Base-by-base conservation (phyloP, 2,329 filamentous ascomycete genomes). In the Penicillium thymicola region DNA sequence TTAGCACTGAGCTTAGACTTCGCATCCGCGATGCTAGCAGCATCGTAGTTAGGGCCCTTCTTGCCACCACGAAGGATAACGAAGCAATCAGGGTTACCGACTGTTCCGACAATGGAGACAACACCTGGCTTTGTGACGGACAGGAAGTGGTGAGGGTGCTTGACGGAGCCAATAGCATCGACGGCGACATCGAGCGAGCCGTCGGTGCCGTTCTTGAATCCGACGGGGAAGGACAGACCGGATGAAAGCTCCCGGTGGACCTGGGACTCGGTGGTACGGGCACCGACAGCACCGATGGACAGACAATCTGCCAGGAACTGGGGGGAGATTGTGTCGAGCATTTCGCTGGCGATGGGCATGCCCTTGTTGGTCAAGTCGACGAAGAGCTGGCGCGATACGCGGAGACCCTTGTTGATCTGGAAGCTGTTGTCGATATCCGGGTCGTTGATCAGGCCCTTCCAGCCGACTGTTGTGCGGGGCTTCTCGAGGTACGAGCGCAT, bases 401-500 rank as follows among this genome's bases (percentile, higher is more conserved):
- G 86, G 70, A 99, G 78, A 21, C 94, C 94, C 82, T 97, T 97
- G 83, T 97, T 97, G 80, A 99, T 97, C 79, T 97, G 87, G 88
- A 96, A 97, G 76, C 89, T 94, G 75, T 96, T 93, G 76, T 97
- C 92, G 72, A 99, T 96, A 71, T 97, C 93, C 2, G 94, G 94
- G 77, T 99, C 94, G 75, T 99, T 97, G 80, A 99, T 96, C 67
- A 99, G 81, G 48, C 94, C 94, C 81, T 99, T 99, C 94, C 94
- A 99, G 66, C 94, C 94, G 28, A 99, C 91, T 0, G 94, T 99
- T 28, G 94, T 99, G 63, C 94, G 87, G 23, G 94, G 94, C 83
- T 99, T 99, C 83, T 99, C 94, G 59, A 99, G 86, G 84, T 99
- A 99, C 62, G 91, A 90, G 67, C 94, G 89, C 94, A 99, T 99